These are phyloP conservation scores for Ogataea hybrid DNA, from an alignment of 1,139 yeast species.

Conservation along the genomic window DNA sequence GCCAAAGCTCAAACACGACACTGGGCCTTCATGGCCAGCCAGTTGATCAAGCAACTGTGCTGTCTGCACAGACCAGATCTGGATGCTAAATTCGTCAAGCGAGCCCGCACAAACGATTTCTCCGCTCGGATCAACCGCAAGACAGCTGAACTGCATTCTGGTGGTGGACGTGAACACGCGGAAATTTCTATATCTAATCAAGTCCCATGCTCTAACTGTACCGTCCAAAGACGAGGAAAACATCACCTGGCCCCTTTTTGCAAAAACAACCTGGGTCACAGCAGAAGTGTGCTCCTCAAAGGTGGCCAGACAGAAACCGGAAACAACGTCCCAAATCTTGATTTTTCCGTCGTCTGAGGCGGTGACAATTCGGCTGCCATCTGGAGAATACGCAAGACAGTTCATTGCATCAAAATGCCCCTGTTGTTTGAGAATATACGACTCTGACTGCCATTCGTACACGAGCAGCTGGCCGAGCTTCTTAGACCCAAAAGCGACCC, in stretches of 20 bases:
- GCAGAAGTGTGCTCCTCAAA: constrained; percentile 89
- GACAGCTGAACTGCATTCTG: constrained; percentile 79
- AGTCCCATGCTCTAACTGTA: constrained; percentile 96
- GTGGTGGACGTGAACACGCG: constrained; percentile 91
- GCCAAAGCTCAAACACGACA: constrained; percentile 85
- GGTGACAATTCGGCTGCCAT: constrained; percentile 88
- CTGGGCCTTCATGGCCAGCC: constrained; percentile 95
- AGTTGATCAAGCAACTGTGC: constrained; percentile 85
- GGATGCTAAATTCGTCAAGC: constrained; percentile 82
- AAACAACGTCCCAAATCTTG: constrained; percentile 91
- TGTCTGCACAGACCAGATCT: constrained; percentile 97
- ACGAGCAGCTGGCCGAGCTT: constrained; percentile 91
- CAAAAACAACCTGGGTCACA: constrained; percentile 85
- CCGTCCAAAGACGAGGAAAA: constrained; percentile 94
- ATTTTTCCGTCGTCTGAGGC: constrained; percentile 97
- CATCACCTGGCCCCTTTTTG: constrained; percentile 82
- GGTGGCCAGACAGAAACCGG: constrained; percentile 92
- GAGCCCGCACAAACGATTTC: constrained; percentile 97
- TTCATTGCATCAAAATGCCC: constrained; percentile 95
- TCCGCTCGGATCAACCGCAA: constrained; percentile 97
- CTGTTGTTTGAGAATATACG: constrained; percentile 91
- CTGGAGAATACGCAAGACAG: constrained; percentile 85
- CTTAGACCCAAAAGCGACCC: constrained; percentile 95
- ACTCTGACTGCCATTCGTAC: constrained; percentile 99
- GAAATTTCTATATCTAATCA: constrained; percentile 88